Evolutionary conservation across 2,329 filamentous ascomycete genomes (phyloP), one percentile per base, ranked within the genome.

Genomic region (Nigrograna mackinnonii): DNA sequence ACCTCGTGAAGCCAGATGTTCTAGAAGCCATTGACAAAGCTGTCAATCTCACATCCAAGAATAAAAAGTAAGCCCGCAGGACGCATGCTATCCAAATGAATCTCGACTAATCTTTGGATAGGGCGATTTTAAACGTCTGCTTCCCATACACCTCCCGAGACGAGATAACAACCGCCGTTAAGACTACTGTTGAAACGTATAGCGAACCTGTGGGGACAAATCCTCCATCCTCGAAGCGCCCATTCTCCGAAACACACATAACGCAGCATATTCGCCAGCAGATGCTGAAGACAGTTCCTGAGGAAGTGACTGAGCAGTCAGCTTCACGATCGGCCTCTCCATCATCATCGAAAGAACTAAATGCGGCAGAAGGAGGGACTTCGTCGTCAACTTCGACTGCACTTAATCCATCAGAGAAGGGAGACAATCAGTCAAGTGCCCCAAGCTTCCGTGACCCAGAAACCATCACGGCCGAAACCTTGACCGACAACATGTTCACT

Each of bases 61-160:
- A 99, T 67, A 87, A 85, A 49, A 84, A 86, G 87, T 89, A 64
- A 86, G n/a, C n/a, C n/a, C n/a, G n/a, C n/a, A n/a, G n/a, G n/a
- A n/a, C n/a, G n/a, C n/a, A n/a, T n/a, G n/a, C n/a, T n/a, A n/a
- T n/a, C n/a, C n/a, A n/a, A n/a, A n/a, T n/a, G n/a, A n/a, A n/a
- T n/a, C n/a, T n/a, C n/a, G n/a, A n/a, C 45, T 48, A 26, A 40
- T 52, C 40, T 16, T 7, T 6, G 2, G 5, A 19, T 49, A 79
- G 77, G 46, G 82, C 84, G 31, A 79, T 87, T 21, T 76, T 99
- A 38, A 99, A 99, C 65, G 91, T 99, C 50, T 99, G 94, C 75
- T 97, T 97, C 61, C 94, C 94, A 0, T 99, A 99, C 64, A 97
- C 94, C 0, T 95, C 91, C 4, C 82, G 94, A 51, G 91, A 96